These are phyloP conservation scores for Eucalyptus polyanthemos DNA, from an alignment of 345 rosid genomes.

Conservation along the genomic window DNA sequence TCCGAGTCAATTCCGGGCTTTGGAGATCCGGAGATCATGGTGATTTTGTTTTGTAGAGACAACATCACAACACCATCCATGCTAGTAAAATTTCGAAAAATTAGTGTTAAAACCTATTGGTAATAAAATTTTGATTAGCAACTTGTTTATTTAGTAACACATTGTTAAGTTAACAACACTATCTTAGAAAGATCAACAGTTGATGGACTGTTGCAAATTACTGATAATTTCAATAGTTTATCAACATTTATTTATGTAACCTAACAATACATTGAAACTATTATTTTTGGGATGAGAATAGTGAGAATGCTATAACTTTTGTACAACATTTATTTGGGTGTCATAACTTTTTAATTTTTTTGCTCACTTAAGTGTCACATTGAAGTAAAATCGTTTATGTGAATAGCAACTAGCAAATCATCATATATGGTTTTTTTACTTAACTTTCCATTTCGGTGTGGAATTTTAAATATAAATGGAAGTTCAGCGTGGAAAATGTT, in stretches of 20 bases:
- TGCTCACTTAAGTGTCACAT: fast-evolving
- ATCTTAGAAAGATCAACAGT: fast-evolving
- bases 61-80: neutral
- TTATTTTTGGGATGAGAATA: fast-evolving
- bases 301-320: fast-evolving
- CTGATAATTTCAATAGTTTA: neutral
- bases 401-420: too few relatives aligned
- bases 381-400: too few relatives aligned
- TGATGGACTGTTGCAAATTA: neutral
- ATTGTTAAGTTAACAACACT: too few relatives aligned
- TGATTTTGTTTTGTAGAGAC: neutral
- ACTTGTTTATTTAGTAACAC: too few relatives aligned
- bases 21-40: neutral
- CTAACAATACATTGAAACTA: fast-evolving
- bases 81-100: neutral
- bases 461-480: neutral
- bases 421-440: neutral
- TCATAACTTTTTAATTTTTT: too few relatives aligned
- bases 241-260: neutral
- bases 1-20: neutral
- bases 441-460: neutral
- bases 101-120: neutral
- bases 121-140: neutral
- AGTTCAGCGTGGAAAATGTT: neutral
- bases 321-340: fast-evolving